Base-by-base conservation (phyloP, 2,329 filamentous ascomycete genomes). In the Xylariaceae sp. region DNA sequence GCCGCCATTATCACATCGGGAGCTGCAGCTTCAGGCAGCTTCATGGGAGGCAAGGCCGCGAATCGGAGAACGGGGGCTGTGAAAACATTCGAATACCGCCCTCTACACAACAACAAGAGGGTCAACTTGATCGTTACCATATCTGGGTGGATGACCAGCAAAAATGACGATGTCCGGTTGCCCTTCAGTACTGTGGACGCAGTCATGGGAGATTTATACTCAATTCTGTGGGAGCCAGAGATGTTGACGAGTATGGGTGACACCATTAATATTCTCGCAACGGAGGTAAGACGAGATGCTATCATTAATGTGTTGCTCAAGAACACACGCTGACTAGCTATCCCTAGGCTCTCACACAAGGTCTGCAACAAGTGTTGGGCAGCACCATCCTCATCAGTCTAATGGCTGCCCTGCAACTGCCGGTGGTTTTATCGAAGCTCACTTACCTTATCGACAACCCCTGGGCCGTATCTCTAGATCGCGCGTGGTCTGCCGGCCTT, bases 181-280 rank as follows among this genome's bases (percentile, higher is more conserved):
- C 95, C 95, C 7, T 99, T 90, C 74, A 97, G 92, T 77, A 99
- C 96, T 0, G 89, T 99, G 6, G 93, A 99, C 72, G 91, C 96
- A 0, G 85, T 98, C 61, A 99, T 99, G 95, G 95, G 95, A 12
- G 95, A 99, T 70, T 87, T 99, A 16, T 99, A 99, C 76, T 97
- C 93, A 0, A 88, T 99, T 10, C 80, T 96, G 56, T 99, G 95
- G 93, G 95, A 99, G 73, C 96, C 95, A 2, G 95, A 99, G 71
- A 96, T 99, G 93, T 82, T 99, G 70, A 89, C 87, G 66, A 96
- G 91, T 74, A 99, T 97, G 88, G 95, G 95, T 83, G 91, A 95
- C 71, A 99, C 95, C 44, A 98, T 99, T 68, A 97, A 97, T 68
- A 98, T 99, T 74, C 79, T 99, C 62, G 95, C 95, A 55, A 99